Percentiles rank a stretch among this genome's conserved stretches.
Conservation (phyloP, 140 eudicot species). For the Flaveria floridana region DNA sequence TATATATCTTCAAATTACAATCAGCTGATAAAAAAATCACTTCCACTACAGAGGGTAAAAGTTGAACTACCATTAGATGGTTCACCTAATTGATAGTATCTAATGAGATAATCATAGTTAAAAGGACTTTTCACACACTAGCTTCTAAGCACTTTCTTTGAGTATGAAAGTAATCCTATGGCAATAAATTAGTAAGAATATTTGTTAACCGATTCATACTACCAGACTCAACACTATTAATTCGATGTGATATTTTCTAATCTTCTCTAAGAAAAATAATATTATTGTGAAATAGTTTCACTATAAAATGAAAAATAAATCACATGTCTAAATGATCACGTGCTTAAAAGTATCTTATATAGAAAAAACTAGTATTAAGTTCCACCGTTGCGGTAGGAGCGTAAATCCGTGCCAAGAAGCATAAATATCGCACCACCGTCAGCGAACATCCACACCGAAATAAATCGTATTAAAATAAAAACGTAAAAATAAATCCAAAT, state of each 20-base stretch:
- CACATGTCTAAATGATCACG: too few relatives aligned
- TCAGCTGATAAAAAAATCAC: background rate
- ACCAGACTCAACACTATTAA: background rate
- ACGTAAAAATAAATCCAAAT: too few relatives aligned
- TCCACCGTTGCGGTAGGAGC: too few relatives aligned
- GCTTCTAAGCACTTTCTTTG: slow-evolving; percentile 7
- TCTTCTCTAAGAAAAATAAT: background rate
- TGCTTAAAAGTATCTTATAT: too few relatives aligned
- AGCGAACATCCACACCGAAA: too few relatives aligned
- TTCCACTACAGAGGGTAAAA: background rate
- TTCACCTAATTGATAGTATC: background rate
- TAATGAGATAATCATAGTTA: background rate
- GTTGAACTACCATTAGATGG: background rate
- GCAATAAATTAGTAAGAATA: background rate
- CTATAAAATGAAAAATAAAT: too few relatives aligned
- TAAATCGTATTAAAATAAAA: too few relatives aligned
- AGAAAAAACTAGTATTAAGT: too few relatives aligned
- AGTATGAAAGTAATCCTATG: background rate
- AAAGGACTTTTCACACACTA: background rate
- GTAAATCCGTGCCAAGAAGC: too few relatives aligned
- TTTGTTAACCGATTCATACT: background rate
- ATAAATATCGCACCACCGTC: too few relatives aligned
- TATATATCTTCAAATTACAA: background rate
- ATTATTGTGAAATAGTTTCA: too few relatives aligned
- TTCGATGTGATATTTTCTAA: background rate